Conservation (phyloP, 345 rosid species). For the Capsella bursapastoris region DNA sequence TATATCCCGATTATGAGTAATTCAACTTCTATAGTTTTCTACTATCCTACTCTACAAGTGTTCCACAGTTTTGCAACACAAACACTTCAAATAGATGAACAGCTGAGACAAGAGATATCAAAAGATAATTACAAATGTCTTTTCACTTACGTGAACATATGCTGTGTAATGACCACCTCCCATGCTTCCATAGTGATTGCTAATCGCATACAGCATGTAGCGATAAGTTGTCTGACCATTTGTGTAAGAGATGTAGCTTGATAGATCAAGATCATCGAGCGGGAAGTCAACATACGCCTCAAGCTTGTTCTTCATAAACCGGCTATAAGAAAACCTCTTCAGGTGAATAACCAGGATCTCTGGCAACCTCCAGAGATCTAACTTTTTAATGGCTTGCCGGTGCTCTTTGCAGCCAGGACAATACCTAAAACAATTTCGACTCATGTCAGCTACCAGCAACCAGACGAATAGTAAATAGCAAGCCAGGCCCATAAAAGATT, state of each 20-base stretch:
- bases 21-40: background rate
- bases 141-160: constrained; percentile 87
- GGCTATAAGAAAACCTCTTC: constrained; percentile 92
- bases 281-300: constrained; percentile 96
- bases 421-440: constrained; percentile 59
- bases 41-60: background rate
- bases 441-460: constrained; percentile 31
- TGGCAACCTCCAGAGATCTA: constrained; percentile 98
- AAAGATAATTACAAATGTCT: constrained; percentile 2
- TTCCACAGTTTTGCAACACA: constrained; percentile 26
- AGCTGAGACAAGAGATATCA: constrained; percentile 6
- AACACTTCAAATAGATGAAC: background rate
- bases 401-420: constrained; percentile 94
- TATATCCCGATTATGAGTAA: constrained; percentile 3
- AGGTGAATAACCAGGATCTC: constrained; percentile 93
- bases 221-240: constrained; percentile 59
- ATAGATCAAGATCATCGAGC: constrained; percentile 83
- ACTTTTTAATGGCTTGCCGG: constrained; percentile 87
- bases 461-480: constrained; percentile 8
- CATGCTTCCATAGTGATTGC: constrained; percentile 97
- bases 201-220: constrained; percentile 91
- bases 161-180: constrained; percentile 99
- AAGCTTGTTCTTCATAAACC: constrained; percentile 83
- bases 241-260: constrained; percentile 64
- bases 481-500: constrained; percentile 3